Evolutionary conservation across 2,329 filamentous ascomycete species (phyloP), one percentile per base, ranked within the genome.

Genomic region (Talaromyces sp.): DNA sequence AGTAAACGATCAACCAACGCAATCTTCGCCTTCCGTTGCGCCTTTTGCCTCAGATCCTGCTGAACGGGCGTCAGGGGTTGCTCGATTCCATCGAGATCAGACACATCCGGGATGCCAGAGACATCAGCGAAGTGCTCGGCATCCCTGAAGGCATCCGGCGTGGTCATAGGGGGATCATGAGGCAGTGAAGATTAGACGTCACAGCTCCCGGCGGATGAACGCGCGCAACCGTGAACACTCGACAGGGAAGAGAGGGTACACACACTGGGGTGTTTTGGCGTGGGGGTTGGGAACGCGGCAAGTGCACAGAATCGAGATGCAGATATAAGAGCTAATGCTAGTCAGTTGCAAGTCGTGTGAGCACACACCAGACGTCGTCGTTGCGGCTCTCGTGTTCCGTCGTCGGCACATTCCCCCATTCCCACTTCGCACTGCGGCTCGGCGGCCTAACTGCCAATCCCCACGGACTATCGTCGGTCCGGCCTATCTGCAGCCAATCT

Each of bases 1-100:
- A 87, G 77, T 57, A 87, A 71, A 60, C 84, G 80, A 67, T 86
- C 82, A 44, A 88, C 79, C 66, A 82, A 74, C 25, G 77, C 75
- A 25, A 76, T 74, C 67, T 81, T 79, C 61, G 77, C 77, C 28
- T 73, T 71, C 5, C 72, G 69, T 63, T 76, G 75, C 31, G 71
- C 68, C 65, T 73, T 75, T 67, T 68, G 75, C 65, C 72, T 65
- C 62, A 69, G 69, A 57, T 68, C 68, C 62, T 71, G 56, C 56
- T 56, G 61, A 58, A 62, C 63, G 44, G 57, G n/a, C 6, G 48
- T 33, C 12, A 21, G 52, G 8, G 21, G 54, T 31, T 42, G 57
- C 11, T 52, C 40, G 31, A 31, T 46, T 40, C 64, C 46, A 42
- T 46, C 39, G 59, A 55, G 40, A 35, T 66, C 46, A 48, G 69